Base-by-base conservation (phyloP, 2,329 filamentous ascomycete species). In the Colletotrichum acutatum region DNA sequence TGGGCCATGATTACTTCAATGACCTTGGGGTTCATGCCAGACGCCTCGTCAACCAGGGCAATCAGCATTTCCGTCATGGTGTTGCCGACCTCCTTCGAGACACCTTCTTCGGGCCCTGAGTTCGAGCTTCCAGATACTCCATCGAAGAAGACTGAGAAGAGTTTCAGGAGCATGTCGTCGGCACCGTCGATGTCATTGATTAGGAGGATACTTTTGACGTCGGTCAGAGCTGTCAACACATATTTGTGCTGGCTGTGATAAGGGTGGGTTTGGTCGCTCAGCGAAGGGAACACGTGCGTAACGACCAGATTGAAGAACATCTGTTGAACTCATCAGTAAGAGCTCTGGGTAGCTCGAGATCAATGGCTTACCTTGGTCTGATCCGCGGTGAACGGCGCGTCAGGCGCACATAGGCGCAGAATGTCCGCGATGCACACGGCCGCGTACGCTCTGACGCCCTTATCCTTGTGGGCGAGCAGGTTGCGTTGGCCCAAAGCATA, bases 221-320 rank as follows among this genome's bases (percentile, higher is more conserved):
- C 95, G 68, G 95, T 92, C 34, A 99, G 89, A 22, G 95, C 98
- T 74, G 92, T 91, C 74, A 99, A 87, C 74, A 98, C 94, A 79
- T 97, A 97, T 83, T 97, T 92, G 84, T 99, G 95, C 82, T 98
- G 95, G 74, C 91, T 92, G 83, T 97, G 96, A 86, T 98, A 98
- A 11, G 95, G 92, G 80, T 97, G 93, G 52, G 92, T 92, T 14
- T 95, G 94, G 78, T 98, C 93, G 78, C 94, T 93, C 30, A 98
- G 90, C 58, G 95, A 91, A 59, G 95, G 95, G 58, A 98, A 88
- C 76, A 97, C 93, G 61, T 92, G 92, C 71, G 91, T 92, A 77
- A 98, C 90, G 80, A 98, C 95, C 74, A 98, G 90, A 32, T 92
- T 93, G 85, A 98, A 99, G 80, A 98, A 96, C 84, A 97, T 95